Evolutionary conservation across 177 flowering plant species (phyloP), one percentile per base, ranked within the genome.

Genomic region (Vitis hybrid): DNA sequence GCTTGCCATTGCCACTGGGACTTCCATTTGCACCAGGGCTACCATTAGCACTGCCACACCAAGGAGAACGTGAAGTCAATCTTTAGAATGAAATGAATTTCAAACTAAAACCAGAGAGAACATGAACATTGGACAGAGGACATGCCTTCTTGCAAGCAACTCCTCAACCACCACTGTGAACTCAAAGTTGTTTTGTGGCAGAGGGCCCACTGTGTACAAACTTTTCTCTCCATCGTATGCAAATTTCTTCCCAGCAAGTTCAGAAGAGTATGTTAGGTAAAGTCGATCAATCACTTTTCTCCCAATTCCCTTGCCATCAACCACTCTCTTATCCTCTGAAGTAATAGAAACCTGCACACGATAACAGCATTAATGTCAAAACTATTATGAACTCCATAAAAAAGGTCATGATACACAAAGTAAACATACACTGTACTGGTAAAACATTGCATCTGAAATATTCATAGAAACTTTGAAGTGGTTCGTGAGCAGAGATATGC

Each of bases 201-300:
- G 85, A 65, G 90, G 80, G 59, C 89, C 91, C 39, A 87, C 84
- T n/a, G 95, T 90, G 63, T 78, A 92, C 65, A 92, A 61, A 69
- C 62, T 80, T 66, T 83, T 85, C 51, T 81, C 91, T 66, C 97
- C 97, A 74, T 92, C 97, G 78, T 87, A 92, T 51, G 87, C 91
- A 76, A 90, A 80, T 6, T 14, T 74, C 76, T 85, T 88, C 26
- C 81, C 80, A 66, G 69, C 74, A 59, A 91, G 80, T 69, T 90
- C 89, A 26, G 89, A 81, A 51, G 80, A 73, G 71, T 90, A 87
- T 4, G 84, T 83, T 68, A 87, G 77, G 67, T 79, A 81, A 61
- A 91, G 83, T 31, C 63, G 79, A 61, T 88, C 85, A 56, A 86
- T 69, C 12, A 91, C 64, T 71, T 85, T 87, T 73, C 94, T 80